Conservation (phyloP, 2,329 filamentous ascomycete genomes). For the Sporothrix variecibatus region DNA sequence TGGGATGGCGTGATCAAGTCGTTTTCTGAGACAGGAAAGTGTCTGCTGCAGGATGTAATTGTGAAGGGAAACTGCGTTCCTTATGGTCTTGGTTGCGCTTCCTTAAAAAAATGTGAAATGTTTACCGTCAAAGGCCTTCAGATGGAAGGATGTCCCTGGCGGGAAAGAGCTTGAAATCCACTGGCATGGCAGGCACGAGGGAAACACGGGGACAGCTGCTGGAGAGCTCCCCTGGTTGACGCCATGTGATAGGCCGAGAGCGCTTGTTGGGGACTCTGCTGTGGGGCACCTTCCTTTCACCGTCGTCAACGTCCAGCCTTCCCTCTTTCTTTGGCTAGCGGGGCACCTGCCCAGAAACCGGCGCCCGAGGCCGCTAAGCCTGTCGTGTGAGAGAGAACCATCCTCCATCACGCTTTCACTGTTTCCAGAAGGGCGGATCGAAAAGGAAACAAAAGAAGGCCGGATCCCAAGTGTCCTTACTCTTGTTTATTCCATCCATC, state of each 20-base stretch:
- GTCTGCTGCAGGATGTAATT: not conserved
- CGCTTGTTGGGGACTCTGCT: not conserved
- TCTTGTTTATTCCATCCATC: not conserved
- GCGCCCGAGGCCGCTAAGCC: constrained; percentile 24
- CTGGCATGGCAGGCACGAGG: constrained; percentile 4
- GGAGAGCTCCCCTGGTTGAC: constrained; percentile 1
- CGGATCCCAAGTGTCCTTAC: not conserved
- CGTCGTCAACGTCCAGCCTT: constrained; percentile 1
- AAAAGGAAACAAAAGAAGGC: constrained; percentile 18
- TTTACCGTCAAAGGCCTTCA: not conserved
- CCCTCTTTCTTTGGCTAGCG: constrained; percentile 16
- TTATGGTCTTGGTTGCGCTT: not conserved
- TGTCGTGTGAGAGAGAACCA: constrained; percentile 20
- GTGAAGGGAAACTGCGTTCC: not conserved
- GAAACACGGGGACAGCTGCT: not conserved
- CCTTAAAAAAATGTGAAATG: not conserved
- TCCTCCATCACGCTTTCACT: not conserved
- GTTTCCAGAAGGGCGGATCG: not conserved
- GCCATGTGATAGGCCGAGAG: constrained; percentile 16
- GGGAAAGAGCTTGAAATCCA: not conserved
- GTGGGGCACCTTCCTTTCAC: constrained; percentile 7
- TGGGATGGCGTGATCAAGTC: not conserved
- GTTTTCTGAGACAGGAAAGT: constrained; percentile 2
- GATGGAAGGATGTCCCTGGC: not conserved
- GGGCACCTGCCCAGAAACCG: constrained; percentile 11